Evolutionary conservation across 2,329 filamentous ascomycete genomes (phyloP).

Genomic region (Sporothrix schenckii): DNA sequence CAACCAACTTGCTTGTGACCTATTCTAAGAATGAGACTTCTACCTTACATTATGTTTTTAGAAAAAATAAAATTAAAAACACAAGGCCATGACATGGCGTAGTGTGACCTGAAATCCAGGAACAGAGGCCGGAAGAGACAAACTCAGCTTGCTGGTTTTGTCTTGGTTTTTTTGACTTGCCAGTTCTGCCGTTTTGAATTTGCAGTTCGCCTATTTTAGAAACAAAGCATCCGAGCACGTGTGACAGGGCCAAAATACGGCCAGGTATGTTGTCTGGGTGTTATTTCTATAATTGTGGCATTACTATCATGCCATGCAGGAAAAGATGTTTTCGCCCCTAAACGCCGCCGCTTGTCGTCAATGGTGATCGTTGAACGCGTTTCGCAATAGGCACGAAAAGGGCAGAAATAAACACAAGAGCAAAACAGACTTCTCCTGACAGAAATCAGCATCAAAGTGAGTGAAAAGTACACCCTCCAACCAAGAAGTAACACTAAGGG

Average conservation of each 20-base stretch:
- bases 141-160: background rate
- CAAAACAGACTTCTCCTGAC: background rate
- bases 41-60: background rate
- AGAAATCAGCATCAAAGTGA: background rate
- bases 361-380: background rate
- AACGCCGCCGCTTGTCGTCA: constrained; percentile 21
- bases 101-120: constrained; percentile 5
- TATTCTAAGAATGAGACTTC: constrained; percentile 14
- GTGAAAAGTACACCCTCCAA: background rate
- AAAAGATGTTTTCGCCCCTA: background rate
- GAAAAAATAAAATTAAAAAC: too few relatives aligned
- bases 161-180: background rate
- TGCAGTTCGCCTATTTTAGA: background rate
- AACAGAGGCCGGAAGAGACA: constrained; percentile 1
- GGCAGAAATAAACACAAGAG: background rate
- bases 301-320: background rate
- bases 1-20: too few relatives aligned
- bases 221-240: background rate
- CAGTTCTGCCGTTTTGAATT: background rate
- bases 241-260: background rate
- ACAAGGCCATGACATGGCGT: background rate
- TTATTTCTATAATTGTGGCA: background rate
- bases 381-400: background rate
- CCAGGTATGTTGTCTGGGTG: background rate
- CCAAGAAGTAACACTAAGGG: background rate